These are phyloP conservation scores for Austroboletus novae-zelandiae DNA, from an alignment of 1,284 basidiomycete species.

Conservation along the genomic window DNA sequence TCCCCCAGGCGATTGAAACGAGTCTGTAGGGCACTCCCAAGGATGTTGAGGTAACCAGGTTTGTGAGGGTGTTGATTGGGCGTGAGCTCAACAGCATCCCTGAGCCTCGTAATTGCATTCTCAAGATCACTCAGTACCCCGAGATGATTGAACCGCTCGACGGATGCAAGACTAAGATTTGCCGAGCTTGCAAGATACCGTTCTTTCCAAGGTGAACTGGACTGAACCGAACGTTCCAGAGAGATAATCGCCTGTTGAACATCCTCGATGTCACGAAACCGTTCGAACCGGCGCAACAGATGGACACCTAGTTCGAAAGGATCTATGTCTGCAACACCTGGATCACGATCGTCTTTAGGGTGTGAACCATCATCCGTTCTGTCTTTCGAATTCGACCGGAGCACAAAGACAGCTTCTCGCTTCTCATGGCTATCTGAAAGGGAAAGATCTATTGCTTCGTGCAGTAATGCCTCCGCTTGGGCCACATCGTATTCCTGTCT, in stretches of 20 bases:
- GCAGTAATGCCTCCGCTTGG: neutral
- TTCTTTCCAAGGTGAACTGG: neutral
- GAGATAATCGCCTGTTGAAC: neutral
- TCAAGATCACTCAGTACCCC: too few relatives aligned
- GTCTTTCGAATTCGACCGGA: neutral
- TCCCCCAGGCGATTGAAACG: too few relatives aligned
- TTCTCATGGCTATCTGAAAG: neutral
- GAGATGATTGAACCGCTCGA: neutral
- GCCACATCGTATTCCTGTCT: neutral
- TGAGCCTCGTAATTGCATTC: neutral
- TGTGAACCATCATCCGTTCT: neutral
- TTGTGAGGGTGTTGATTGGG: too few relatives aligned
- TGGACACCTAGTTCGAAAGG: neutral
- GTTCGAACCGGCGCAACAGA: neutral
- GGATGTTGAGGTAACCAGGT: neutral
- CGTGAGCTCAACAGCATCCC: too few relatives aligned
- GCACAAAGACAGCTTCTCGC: neutral
- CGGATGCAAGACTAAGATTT: neutral
- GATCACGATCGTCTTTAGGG: neutral
- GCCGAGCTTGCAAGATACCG: neutral
- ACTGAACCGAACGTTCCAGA: neutral
- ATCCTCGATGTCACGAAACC: neutral
- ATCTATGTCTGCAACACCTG: neutral
- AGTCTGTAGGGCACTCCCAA: too few relatives aligned
- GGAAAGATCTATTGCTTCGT: neutral